These are phyloP conservation scores for Penicillium dipodomyicola DNA, from an alignment of 495 filamentous ascomycete genomes.

Conservation along the genomic window DNA sequence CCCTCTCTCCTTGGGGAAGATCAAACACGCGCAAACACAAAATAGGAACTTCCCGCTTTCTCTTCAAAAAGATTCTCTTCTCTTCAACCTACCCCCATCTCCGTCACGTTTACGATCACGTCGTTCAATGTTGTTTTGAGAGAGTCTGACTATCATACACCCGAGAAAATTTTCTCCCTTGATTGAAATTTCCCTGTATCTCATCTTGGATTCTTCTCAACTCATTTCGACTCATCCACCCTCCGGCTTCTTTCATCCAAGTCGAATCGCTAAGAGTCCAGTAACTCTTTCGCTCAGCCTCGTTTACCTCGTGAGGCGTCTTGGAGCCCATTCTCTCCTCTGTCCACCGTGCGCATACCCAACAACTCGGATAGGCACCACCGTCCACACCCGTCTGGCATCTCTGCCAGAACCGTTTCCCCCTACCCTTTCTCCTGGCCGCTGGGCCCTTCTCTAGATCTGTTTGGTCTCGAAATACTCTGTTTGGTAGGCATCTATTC, in stretches of 20 bases:
- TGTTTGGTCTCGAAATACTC: slow-evolving; percentile 22
- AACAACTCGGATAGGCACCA: slow-evolving; percentile 15
- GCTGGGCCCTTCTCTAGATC: slow-evolving; percentile 27
- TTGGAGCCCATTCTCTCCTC: slow-evolving; percentile 4
- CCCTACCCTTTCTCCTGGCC: slow-evolving; percentile 18
- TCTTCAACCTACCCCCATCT: slow-evolving; percentile 9
- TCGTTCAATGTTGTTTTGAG: slow-evolving; percentile 1
- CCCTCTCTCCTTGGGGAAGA: slow-evolving; percentile 10
- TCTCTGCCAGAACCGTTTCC: slow-evolving; percentile 29
- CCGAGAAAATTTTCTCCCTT: slow-evolving; percentile 16
- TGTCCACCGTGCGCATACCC: background rate
- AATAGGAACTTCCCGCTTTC: slow-evolving; percentile 29
- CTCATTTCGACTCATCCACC: slow-evolving; percentile 14
- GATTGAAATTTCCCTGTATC: slow-evolving; percentile 13
- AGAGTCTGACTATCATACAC: background rate
- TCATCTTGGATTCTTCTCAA: background rate
- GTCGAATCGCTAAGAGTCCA: slow-evolving; percentile 8
- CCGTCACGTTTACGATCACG: background rate
- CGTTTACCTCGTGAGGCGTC: slow-evolving; percentile 6
- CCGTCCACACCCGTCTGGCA: slow-evolving; percentile 22
- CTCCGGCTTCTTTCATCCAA: slow-evolving; percentile 10
- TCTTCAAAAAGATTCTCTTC: slow-evolving; percentile 28
- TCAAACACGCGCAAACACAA: slow-evolving; percentile 34
- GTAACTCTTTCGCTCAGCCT: slow-evolving; percentile 6
- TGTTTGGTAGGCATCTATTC: slow-evolving; percentile 23